A percentile compares a stretch with the other conserved stretches of the same genome.
Evolutionary conservation across 768 basidiomycete genomes (phyloP).

Genomic region (Rhizopogon rudus): DNA sequence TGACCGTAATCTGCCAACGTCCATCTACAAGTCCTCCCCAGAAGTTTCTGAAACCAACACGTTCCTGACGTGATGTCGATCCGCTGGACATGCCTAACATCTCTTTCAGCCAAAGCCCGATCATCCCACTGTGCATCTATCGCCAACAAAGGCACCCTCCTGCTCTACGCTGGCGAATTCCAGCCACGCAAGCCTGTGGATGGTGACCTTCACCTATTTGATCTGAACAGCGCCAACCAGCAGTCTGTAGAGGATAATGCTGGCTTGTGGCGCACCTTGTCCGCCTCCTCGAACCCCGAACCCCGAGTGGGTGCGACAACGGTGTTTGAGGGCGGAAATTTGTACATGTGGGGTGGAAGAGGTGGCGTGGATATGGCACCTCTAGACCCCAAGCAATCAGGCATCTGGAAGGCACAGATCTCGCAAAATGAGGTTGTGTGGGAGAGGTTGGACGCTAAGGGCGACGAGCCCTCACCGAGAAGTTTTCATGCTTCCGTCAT

Average conservation of each 20-base stretch:
- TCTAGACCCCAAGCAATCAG: constrained; percentile 22
- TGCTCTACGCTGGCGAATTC: constrained; percentile 41
- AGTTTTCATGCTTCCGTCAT: constrained; percentile 33
- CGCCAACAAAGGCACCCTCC: constrained; percentile 19
- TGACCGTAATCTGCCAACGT: no score
- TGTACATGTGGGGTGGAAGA: constrained; percentile 44
- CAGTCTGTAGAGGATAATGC: constrained; percentile 2
- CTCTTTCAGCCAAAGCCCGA: constrained; percentile 22
- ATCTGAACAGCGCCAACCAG: constrained; percentile 9
- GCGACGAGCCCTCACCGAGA: constrained; percentile 28
- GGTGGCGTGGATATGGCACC: constrained; percentile 36
- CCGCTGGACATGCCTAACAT: constrained; percentile 24
- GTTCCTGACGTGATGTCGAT: constrained; percentile 10
- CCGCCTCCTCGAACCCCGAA: constrained; percentile 11
- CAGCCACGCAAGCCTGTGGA: constrained; percentile 38
- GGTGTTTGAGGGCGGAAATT: constrained; percentile 12
- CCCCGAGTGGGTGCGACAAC: constrained; percentile 21
- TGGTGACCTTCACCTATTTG: constrained; percentile 21
- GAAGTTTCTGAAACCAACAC: background rate
- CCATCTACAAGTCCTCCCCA: no score
- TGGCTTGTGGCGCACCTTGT: constrained; percentile 18
- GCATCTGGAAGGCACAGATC: constrained; percentile 23
- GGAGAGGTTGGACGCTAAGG: constrained; percentile 22
- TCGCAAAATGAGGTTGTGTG: constrained; percentile 15
- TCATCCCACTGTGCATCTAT: constrained; percentile 39